Base-by-base conservation (phyloP, 805 yeast species). In the Lachancea waltii region DNA sequence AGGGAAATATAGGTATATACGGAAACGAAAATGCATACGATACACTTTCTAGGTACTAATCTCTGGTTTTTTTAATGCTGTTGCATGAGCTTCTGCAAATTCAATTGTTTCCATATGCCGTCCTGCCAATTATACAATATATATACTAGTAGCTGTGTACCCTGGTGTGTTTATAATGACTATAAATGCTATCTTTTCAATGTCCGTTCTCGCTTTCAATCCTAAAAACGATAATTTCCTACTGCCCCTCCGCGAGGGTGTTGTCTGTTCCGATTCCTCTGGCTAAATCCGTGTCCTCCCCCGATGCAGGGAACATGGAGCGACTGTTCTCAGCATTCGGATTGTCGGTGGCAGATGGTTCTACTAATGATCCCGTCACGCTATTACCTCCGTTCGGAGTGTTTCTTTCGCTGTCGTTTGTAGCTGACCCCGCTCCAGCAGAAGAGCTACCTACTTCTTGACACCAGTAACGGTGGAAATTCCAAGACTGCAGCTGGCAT, bases 381-480 rank as follows among this genome's bases (percentile, higher is more conserved):
- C 32, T 27, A 15, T 15, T 30, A 7, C 27, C 36, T 16, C 32
- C 36, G 18, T 37, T 31, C 4, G 42, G 34, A 13, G 42, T 33
- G 13, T 23, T 33, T 27, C 36, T 23, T 13, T 21, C 42, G 20
- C 34, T 28, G 16, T 22, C 37, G 21, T 33, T 33, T 6, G 32
- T 14, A 13, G 28, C 30, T 6, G 42, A 14, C 8, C 25, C 24
- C 11, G 27, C 32, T 10, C 41, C 42, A 7, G 33, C 34, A 3
- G 42, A 38, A 4, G 51, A 45, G n/a, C 64, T 52, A 25, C 60
- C 59, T 24, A 67, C 62, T 41, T 62, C 77, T 32, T 77, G 73
- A 59, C 98, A 90, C 98, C 98, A 90, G 58, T 85, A 85, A 49
- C 92, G 76, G 67, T 90, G 98, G 55, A 81, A 85, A 11, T 75